phyloP scores from a whole-genome alignment of 305 asterid genomes.

The Petunia hybrid region DNA sequence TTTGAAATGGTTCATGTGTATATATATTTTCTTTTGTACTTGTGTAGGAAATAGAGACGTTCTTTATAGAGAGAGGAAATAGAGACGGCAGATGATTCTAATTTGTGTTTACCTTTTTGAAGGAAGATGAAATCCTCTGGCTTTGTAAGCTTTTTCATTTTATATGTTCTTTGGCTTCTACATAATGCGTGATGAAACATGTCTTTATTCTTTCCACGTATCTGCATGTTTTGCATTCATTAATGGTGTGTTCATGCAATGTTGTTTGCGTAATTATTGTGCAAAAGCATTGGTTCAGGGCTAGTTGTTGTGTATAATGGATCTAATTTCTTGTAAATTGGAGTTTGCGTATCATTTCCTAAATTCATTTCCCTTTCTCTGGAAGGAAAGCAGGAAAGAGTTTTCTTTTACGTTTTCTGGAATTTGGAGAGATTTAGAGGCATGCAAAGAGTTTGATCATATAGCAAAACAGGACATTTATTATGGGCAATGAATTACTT shows the following conservation, averaged over 20 bases:
- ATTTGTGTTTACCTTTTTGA: not conserved
- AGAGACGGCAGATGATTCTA: not conserved
- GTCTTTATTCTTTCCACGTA: not conserved
- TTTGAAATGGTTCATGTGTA: not conserved
- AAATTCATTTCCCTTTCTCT: no score
- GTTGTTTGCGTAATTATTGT: not conserved
- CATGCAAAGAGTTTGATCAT: not conserved
- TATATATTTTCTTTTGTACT: not conserved
- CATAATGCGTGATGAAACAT: not conserved
- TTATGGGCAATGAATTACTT: not conserved
- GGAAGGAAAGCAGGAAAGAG: not conserved
- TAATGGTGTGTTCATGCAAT: constrained; percentile 8
- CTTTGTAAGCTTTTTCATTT: not conserved
- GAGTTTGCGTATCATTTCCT: not conserved
- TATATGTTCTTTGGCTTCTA: not conserved
- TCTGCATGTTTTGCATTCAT: constrained; percentile 3
- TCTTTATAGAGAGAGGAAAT: not conserved
- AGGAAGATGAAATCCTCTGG: constrained; percentile 2
- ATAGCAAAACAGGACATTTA: not conserved
- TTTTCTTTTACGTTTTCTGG: not conserved
- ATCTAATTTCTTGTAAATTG: not conserved
- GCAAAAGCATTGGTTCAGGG: not conserved
- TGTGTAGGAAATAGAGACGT: not conserved
- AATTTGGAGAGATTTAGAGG: not conserved
- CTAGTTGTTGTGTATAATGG: not conserved